These are phyloP conservation scores for Penicillium polonicum DNA, from an alignment of 2,329 filamentous ascomycete genomes.

Conservation along the genomic window DNA sequence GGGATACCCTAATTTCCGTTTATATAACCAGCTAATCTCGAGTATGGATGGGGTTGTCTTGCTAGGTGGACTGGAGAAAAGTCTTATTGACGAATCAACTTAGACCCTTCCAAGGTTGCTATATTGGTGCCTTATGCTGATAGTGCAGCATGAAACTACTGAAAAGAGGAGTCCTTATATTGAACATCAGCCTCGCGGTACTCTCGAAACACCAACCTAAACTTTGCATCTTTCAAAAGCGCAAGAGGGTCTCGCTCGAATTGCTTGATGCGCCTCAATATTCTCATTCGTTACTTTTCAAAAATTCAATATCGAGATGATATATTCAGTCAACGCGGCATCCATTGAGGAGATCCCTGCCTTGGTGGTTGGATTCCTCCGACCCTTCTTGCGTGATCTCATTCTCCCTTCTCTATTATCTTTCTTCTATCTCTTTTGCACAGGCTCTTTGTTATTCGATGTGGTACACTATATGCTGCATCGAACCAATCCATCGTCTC, in stretches of 20 bases:
- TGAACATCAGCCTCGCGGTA: neutral
- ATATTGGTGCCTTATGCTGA: neutral
- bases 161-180: neutral
- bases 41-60: neutral
- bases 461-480: conserved; percentile 18
- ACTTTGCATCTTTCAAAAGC: neutral
- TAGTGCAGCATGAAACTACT: neutral
- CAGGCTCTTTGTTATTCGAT: conserved; percentile 22
- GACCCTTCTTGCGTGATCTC: neutral
- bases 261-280: neutral
- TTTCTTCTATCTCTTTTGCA: conserved; percentile 15
- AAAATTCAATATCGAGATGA: neutral
- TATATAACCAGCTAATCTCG: no score
- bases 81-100: neutral
- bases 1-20: no score
- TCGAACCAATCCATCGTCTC: conserved; percentile 15
- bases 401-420: neutral
- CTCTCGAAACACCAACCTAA: neutral
- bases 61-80: neutral
- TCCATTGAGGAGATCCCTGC: neutral
- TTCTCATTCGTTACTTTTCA: neutral
- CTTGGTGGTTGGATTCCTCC: neutral
- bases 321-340: neutral
- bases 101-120: neutral
- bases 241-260: neutral